Percentiles rank a stretch among this genome's conserved stretches.
These are phyloP conservation scores for Hypocrella siamensis DNA, from an alignment of 2,329 filamentous ascomycete species.

Conservation along the genomic window DNA sequence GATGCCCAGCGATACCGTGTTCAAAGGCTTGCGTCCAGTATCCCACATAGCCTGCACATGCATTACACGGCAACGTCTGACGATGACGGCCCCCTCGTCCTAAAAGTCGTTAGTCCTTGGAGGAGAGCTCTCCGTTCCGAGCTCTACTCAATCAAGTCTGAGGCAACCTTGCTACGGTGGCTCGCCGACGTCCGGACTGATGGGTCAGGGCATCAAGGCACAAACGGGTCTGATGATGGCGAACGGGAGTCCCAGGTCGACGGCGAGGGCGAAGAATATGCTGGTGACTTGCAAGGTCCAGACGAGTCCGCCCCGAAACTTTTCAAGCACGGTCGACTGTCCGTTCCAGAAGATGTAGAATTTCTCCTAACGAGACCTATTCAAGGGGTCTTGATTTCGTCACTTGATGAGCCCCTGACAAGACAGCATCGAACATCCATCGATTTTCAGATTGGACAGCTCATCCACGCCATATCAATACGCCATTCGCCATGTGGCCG, in stretches of 20 bases:
- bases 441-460: conserved; percentile 29
- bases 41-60: conserved; percentile 21
- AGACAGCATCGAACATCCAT: conserved; percentile 18
- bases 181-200: conserved; percentile 10
- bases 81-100: conserved; percentile 22
- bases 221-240: no score
- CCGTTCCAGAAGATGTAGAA: conserved; percentile 14
- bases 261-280: no score
- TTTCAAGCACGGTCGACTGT: conserved; percentile 19
- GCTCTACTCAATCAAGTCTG: conserved; percentile 24
- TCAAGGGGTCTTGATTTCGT: conserved; percentile 21
- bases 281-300: background rate
- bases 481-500: conserved; percentile 27
- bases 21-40: background rate
- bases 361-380: conserved; percentile 27
- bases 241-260: no score
- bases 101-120: conserved; percentile 26
- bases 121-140: conserved; percentile 31
- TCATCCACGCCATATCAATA: conserved; percentile 27
- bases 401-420: conserved; percentile 17
- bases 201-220: background rate
- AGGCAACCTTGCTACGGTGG: conserved; percentile 30
- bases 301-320: conserved; percentile 21
- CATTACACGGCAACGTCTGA: conserved; percentile 26
- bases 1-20: background rate